Percentiles rank a stretch among this genome's conserved stretches.
These are phyloP conservation scores for Oryza glumipatula DNA, from an alignment of 176 grass and related monocot genomes.

Conservation along the genomic window DNA sequence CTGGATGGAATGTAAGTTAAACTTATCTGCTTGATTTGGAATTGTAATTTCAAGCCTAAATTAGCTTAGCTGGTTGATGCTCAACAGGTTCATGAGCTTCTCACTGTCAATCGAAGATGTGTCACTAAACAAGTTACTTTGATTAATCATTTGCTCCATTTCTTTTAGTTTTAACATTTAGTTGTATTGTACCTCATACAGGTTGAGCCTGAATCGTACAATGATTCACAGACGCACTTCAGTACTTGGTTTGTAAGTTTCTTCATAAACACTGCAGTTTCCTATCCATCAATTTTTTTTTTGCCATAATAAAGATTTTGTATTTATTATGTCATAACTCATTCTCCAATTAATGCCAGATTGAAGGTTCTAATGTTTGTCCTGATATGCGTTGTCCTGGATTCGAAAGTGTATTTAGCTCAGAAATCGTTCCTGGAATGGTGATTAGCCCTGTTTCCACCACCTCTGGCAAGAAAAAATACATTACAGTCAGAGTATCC, in stretches of 20 bases:
- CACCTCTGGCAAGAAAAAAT: background rate
- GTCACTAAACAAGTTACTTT: too few species aligned
- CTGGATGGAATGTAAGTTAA: conserved; percentile 9
- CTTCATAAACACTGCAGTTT: background rate
- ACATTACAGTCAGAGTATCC: background rate
- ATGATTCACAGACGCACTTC: conserved; percentile 1
- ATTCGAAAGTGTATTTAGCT: background rate
- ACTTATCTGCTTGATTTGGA: too few species aligned
- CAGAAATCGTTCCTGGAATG: background rate
- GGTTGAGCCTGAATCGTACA: background rate
- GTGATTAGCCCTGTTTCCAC: conserved; percentile 3
- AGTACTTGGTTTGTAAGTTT: background rate
- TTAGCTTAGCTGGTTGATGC: too few species aligned
- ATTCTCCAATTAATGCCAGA: background rate
- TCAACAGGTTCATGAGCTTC: too few species aligned
- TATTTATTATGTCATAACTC: background rate
- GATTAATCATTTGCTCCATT: too few species aligned
- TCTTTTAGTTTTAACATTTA: too few species aligned
- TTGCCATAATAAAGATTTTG: too few species aligned
- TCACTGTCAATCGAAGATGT: too few species aligned
- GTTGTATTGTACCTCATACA: background rate
- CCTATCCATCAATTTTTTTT: too few species aligned
- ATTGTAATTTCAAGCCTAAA: too few species aligned
- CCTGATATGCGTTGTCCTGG: background rate
- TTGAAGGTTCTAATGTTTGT: background rate